Evolutionary conservation across 345 rosid genomes (phyloP).

Genomic region (Pistacia vera): DNA sequence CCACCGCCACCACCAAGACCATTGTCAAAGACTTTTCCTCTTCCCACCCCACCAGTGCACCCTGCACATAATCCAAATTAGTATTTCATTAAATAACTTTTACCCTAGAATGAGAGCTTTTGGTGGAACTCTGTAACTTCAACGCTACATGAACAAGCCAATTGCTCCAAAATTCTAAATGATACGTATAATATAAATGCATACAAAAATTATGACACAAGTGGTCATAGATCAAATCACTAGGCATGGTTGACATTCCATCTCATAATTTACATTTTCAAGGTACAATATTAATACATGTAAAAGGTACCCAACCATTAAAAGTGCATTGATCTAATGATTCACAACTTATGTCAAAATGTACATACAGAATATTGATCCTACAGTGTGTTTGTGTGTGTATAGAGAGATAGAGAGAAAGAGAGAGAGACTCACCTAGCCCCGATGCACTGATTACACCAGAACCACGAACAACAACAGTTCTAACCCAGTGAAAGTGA

Average conservation of each 20-base stretch:
- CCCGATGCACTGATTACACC: conserved; percentile 61
- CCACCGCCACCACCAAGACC: conserved; percentile 94
- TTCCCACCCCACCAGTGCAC: conserved; percentile 86
- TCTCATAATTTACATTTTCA: background rate
- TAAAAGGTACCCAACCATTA: too few relatives aligned
- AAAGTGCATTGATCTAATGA: background rate
- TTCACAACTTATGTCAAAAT: background rate
- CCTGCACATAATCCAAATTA: conserved; percentile 47
- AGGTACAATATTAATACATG: background rate
- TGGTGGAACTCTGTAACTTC: background rate
- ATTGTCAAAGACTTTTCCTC: conserved; percentile 65
- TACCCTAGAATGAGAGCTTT: background rate
- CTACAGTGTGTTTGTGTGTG: background rate
- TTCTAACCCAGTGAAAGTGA: conserved; percentile 70
- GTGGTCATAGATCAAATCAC: background rate
- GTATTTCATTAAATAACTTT: conserved; percentile 2
- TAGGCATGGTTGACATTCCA: background rate
- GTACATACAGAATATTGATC: background rate
- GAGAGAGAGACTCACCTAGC: conserved; percentile 37
- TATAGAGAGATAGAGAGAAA: background rate
- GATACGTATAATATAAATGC: too few relatives aligned
- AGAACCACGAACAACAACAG: conserved; percentile 39
- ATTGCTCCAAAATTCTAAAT: background rate
- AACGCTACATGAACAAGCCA: background rate
- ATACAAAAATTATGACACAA: too few relatives aligned